Evolutionary conservation across 176 grass and related monocot genomes (phyloP).

Genomic region (Alloteropsis semialata): DNA sequence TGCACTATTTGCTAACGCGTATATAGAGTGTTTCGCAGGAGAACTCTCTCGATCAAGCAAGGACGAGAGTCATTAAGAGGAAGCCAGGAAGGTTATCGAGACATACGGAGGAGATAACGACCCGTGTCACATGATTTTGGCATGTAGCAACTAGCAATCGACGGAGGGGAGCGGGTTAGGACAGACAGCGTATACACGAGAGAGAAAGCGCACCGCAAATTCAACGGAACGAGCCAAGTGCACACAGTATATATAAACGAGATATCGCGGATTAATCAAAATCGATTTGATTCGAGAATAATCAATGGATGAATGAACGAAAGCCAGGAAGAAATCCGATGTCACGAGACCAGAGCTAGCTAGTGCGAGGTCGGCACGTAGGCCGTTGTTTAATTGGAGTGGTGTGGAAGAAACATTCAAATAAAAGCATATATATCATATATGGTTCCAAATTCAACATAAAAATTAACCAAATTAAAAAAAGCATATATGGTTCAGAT

Average conservation of each 20-base stretch:
- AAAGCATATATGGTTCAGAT: no score
- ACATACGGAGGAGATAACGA: slow-evolving; percentile 21
- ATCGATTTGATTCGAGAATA: no score
- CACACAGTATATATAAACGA: no score
- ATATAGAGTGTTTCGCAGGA: background rate
- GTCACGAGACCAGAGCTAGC: no score
- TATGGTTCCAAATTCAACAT: no score
- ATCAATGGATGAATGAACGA: no score
- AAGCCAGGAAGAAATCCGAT: background rate
- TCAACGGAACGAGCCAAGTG: background rate
- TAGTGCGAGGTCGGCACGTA: background rate
- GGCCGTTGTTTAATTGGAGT: background rate
- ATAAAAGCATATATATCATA: no score
- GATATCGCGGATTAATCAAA: no score
- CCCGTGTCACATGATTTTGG: slow-evolving; percentile 51
- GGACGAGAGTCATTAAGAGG: background rate
- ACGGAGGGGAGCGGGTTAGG: background rate
- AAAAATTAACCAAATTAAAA: no score
- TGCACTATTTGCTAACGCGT: background rate
- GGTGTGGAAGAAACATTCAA: background rate
- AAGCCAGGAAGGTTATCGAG: no score
- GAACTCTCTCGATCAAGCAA: background rate
- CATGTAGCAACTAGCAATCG: slow-evolving; percentile 19
- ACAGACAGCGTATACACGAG: background rate
- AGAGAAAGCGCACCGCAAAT: background rate